A percentile compares a stretch with the other conserved stretches of the same genome.
phyloP scores from a whole-genome alignment of 495 filamentous ascomycete species.

The Massariosphaeria phaeospora region DNA sequence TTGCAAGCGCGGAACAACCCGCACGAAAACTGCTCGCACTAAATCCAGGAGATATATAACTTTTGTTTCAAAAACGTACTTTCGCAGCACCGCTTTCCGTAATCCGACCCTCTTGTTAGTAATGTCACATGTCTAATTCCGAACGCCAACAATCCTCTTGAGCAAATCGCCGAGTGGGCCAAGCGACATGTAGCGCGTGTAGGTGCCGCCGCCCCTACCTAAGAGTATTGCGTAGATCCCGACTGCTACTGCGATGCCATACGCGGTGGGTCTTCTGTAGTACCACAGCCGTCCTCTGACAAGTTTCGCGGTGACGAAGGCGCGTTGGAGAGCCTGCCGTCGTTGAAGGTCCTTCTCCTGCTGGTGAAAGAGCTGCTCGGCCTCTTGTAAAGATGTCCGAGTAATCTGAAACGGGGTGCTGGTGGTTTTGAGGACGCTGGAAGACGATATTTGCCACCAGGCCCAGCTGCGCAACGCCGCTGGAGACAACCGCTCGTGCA shows the following conservation, averaged over 20 bases:
- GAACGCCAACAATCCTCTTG: constrained; percentile 1
- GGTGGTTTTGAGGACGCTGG: constrained; percentile 82
- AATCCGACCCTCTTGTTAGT: too few species aligned
- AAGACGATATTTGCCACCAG: constrained; percentile 66
- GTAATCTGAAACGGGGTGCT: constrained; percentile 44
- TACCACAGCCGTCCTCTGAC: constrained; percentile 12
- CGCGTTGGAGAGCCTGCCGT: constrained; percentile 12
- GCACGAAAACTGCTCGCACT: too few species aligned
- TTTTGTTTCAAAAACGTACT: too few species aligned
- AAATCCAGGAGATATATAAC: too few species aligned
- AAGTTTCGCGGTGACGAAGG: background rate
- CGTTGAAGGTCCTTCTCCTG: constrained; percentile 65
- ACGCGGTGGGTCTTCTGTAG: constrained; percentile 21
- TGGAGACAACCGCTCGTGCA: constrained; percentile 67
- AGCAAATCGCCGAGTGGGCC: constrained; percentile 10
- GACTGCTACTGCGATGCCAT: constrained; percentile 21
- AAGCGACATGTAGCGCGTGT: background rate
- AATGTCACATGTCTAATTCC: too few species aligned
- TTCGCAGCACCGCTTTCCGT: too few species aligned
- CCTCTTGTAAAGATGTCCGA: constrained; percentile 54
- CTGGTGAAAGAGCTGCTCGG: constrained; percentile 57
- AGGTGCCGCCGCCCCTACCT: constrained; percentile 5
- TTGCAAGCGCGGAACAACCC: too few species aligned
- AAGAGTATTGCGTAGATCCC: constrained; percentile 28
- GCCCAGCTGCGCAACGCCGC: constrained; percentile 56